These are phyloP conservation scores for Ophiostoma tasmaniense DNA, from an alignment of 2,329 filamentous ascomycete species.

Conservation along the genomic window DNA sequence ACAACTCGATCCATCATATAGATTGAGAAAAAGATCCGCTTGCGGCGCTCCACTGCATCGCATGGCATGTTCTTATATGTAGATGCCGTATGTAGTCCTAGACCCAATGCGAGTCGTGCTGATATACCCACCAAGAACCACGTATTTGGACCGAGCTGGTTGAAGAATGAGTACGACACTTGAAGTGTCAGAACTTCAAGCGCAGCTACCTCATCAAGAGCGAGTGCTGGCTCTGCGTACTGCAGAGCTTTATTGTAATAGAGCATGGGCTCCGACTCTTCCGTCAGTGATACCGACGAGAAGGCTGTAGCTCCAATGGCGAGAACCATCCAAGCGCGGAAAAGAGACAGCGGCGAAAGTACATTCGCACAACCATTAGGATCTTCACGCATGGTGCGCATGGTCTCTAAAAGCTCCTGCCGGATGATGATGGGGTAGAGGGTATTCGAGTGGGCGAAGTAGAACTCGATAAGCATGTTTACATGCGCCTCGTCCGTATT, in stretches of 20 bases:
- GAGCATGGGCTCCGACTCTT: conserved; percentile 34
- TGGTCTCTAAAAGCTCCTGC: conserved; percentile 28
- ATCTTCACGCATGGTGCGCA: conserved; percentile 27
- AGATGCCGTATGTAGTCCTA: conserved; percentile 24
- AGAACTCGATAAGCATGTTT: conserved; percentile 32
- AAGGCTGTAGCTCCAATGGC: conserved; percentile 39
- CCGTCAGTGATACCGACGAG: conserved; percentile 34
- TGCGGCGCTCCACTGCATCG: conserved; percentile 31
- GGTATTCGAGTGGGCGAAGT: conserved; percentile 40
- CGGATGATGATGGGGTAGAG: conserved; percentile 36
- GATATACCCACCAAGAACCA: conserved; percentile 38
- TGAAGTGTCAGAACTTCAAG: conserved; percentile 38
- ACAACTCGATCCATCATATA: conserved; percentile 44
- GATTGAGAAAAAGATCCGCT: conserved; percentile 38
- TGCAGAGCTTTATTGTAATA: conserved; percentile 38
- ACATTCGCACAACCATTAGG: conserved; percentile 23
- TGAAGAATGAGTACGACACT: conserved; percentile 42
- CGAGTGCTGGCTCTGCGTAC: conserved; percentile 33
- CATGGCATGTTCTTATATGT: conserved; percentile 29
- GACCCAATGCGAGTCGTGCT: conserved; percentile 34
- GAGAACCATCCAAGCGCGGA: conserved; percentile 41
- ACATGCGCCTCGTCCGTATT: conserved; percentile 24
- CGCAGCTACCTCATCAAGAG: conserved; percentile 34
- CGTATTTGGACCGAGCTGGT: conserved; percentile 37
- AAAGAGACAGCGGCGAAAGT: conserved; percentile 30